Evolutionary conservation across 257 asterid genomes (phyloP).

Genomic region (Solanum commersonii): DNA sequence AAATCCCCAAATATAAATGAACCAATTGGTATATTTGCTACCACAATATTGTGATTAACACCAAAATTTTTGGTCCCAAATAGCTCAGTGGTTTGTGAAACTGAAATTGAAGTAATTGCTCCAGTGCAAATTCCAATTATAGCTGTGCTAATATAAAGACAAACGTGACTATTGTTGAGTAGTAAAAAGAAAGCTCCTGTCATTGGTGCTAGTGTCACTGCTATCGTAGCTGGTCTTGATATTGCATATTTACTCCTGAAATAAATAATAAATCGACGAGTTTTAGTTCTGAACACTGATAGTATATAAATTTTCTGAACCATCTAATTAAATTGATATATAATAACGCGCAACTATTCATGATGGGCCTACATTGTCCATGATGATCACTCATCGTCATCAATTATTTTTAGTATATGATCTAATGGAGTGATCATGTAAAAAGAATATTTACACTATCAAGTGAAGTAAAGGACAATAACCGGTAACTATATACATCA

Average conservation of each 20-base stretch:
- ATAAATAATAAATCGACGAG: neutral
- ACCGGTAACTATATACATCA: neutral
- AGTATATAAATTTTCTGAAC: too few species aligned
- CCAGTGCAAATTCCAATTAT: conserved; percentile 61
- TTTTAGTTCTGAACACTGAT: neutral
- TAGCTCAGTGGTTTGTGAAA: conserved; percentile 51
- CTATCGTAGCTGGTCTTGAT: conserved; percentile 55
- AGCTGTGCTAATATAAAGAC: conserved; percentile 49
- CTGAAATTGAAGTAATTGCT: conserved; percentile 59
- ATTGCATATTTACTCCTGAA: conserved; percentile 30
- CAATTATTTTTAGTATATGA: neutral
- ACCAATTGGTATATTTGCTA: conserved; percentile 59
- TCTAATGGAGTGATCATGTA: neutral
- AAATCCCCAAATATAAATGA: conserved; percentile 57
- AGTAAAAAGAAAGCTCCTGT: conserved; percentile 63
- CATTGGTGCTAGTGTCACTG: conserved; percentile 61
- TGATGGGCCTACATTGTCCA: neutral
- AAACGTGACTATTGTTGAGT: neutral
- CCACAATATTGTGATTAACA: conserved; percentile 58
- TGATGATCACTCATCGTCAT: neutral
- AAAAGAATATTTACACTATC: neutral
- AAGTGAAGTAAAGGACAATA: neutral
- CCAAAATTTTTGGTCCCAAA: conserved; percentile 62
- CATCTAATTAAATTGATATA: neutral
- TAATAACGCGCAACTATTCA: neutral